Percentiles rank a stretch among this genome's conserved stretches.
These are phyloP conservation scores for Ascochyta rabiei DNA, from an alignment of 2,329 filamentous ascomycete genomes.

Conservation along the genomic window DNA sequence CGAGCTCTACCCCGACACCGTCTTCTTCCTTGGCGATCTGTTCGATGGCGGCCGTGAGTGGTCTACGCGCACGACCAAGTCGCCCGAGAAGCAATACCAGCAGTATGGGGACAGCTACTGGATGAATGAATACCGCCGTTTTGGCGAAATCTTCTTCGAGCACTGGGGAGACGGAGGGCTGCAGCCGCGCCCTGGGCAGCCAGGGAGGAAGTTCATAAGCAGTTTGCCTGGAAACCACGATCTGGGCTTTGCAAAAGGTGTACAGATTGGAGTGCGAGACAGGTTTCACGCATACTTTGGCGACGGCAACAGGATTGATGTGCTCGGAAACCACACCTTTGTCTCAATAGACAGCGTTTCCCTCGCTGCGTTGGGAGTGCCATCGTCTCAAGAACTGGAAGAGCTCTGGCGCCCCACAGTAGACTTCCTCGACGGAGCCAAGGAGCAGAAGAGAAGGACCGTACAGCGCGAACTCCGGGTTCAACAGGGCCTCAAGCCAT, in stretches of 20 bases:
- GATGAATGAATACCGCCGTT: conserved; percentile 84
- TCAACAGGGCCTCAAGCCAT: conserved; percentile 65
- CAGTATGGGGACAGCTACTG: conserved; percentile 83
- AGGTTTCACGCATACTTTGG: conserved; percentile 90
- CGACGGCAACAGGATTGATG: conserved; percentile 85
- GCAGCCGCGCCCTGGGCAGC: conserved; percentile 62
- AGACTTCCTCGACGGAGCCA: conserved; percentile 74
- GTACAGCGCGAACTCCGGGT: conserved; percentile 71
- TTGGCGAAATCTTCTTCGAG: conserved; percentile 82
- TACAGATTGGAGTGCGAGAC: conserved; percentile 79
- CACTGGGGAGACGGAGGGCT: conserved; percentile 67
- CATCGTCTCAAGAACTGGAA: conserved; percentile 57
- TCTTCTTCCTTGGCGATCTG: conserved; percentile 90
- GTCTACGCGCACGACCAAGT: conserved; percentile 65
- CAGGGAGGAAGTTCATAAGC: conserved; percentile 78
- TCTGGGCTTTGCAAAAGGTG: conserved; percentile 83
- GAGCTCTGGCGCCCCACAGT: conserved; percentile 76
- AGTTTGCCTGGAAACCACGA: conserved; percentile 95
- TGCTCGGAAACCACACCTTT: conserved; percentile 94
- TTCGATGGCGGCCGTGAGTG: conserved; percentile 97
- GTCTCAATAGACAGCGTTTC: conserved; percentile 91
- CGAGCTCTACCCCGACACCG: conserved; percentile 78
- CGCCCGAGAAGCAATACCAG: conserved; percentile 71
- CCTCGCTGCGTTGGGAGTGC: conserved; percentile 73
- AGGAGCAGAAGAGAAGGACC: conserved; percentile 68